phyloP scores from a whole-genome alignment of 768 basidiomycete species.

The Mycena olivaceomarginata region DNA sequence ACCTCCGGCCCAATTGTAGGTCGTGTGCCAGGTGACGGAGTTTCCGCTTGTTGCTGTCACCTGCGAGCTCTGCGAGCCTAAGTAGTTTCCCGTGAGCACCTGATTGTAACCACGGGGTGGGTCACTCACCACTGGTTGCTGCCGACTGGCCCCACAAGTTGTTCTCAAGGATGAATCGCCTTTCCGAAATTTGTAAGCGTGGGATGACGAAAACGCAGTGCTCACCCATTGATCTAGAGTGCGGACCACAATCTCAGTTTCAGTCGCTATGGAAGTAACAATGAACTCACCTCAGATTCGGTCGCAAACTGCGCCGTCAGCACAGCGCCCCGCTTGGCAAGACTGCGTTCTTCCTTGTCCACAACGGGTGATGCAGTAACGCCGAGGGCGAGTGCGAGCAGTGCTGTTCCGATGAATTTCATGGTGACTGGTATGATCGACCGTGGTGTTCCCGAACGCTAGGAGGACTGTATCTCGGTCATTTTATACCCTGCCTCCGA shows the following conservation, averaged over 20 bases:
- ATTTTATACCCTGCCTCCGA: not conserved
- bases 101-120: not conserved
- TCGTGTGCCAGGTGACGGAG: constrained; percentile 55
- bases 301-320: constrained; percentile 53
- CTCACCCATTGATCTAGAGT: constrained; percentile 24
- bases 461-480: not conserved
- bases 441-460: not conserved
- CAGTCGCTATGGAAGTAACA: not conserved
- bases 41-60: constrained; percentile 52
- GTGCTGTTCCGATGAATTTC: constrained; percentile 27
- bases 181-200: not conserved
- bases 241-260: not conserved
- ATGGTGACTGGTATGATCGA: not conserved
- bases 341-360: constrained; percentile 11
- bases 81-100: not conserved
- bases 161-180: constrained; percentile 48
- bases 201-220: not conserved
- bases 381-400: constrained; percentile 1
- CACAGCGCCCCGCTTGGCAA: constrained; percentile 52
- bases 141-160: constrained; percentile 56
- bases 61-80: constrained; percentile 57
- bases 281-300: constrained; percentile 52
- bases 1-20: constrained; percentile 57
- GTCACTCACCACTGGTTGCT: constrained; percentile 50
- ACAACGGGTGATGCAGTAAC: constrained; percentile 10